Percentiles rank a stretch among this genome's conserved stretches.
These are phyloP conservation scores for Lactarius pseudohatsudake DNA, from an alignment of 768 basidiomycete genomes.

Conservation along the genomic window DNA sequence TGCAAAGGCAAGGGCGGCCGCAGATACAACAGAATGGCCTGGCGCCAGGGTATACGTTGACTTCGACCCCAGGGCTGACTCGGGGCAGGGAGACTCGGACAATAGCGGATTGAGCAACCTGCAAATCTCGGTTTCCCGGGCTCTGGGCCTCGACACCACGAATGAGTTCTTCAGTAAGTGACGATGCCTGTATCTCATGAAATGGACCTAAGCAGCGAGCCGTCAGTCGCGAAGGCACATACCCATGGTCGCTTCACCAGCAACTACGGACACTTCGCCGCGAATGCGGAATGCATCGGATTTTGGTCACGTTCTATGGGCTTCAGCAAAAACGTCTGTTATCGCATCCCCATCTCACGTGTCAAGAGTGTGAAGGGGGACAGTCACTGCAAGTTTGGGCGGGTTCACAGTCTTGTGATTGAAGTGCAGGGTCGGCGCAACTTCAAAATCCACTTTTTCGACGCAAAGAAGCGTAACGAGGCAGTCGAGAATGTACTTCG, in stretches of 20 bases:
- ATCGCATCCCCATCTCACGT: constrained; percentile 26
- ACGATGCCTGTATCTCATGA: neutral
- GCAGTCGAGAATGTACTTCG: constrained; percentile 11
- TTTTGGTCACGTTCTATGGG: constrained; percentile 27
- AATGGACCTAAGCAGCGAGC: neutral
- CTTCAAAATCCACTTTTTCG: constrained; percentile 18
- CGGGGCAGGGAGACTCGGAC: neutral
- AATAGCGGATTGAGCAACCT: constrained; percentile 5
- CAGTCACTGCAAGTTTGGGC: constrained; percentile 4
- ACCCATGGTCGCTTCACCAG: constrained; percentile 19
- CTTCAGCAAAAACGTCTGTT: constrained; percentile 20
- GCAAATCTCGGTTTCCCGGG: constrained; percentile 13
- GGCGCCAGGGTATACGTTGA: constrained; percentile 25
- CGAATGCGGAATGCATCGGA: constrained; percentile 25
- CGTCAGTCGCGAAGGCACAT: constrained; percentile 21
- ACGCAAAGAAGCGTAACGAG: constrained; percentile 15
- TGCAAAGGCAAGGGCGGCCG: constrained; percentile 9
- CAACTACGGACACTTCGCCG: constrained; percentile 21
- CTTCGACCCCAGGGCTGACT: constrained; percentile 22
- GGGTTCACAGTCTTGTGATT: constrained; percentile 13
- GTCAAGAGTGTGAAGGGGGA: constrained; percentile 16
- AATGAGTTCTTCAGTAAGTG: constrained; percentile 25
- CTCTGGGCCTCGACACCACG: constrained; percentile 24
- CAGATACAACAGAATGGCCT: constrained; percentile 21
- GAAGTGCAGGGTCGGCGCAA: constrained; percentile 24